Evolutionary conservation across 768 basidiomycete genomes (phyloP), one percentile per base, ranked within the genome.

Genomic region (Boletus subparvulus): DNA sequence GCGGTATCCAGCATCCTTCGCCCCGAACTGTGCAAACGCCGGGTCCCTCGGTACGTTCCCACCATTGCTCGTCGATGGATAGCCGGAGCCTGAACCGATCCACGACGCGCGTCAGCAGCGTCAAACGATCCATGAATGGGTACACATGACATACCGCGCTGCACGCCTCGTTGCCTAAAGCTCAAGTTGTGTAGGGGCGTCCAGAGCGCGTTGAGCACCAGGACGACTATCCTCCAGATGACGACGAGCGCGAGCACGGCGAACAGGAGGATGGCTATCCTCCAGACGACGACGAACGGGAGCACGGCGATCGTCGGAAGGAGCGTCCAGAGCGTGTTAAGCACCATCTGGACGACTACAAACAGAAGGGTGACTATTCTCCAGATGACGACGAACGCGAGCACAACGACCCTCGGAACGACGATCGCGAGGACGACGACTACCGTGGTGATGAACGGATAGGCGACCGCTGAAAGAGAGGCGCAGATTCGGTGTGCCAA

Each of bases 31-130:
- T 10, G 57, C 26, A 65, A 54, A 58, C 43, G 49, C 28, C 19
- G 50, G 56, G 7, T 33, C 4, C 9, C 61, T 65, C 16, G 33
- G 50, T 19, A 55, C 35, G 36, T 66, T 66, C 7, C 61, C 53
- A 43, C 67, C 55, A n/a, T 56, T 41, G 40, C 49, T 11, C 10
- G 65, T 67, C 26, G 67, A 57, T 3, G 67, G 66, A 19, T 69
- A 69, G 9, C 57, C 50, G 43, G 67, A 64, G 6, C 36, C 65
- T 66, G 33, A 1, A 24, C n/a, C 1, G 14, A 36, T 21, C 6
- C 41, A 6, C 11, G 8, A 33, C 39, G 28, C 35, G 19, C 24
- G 35, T 59, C 33, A 51, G 24, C 35, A 21, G 32, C 9, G n/a
- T 12, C 17, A 6, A 16, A 9, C 10, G 35, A 7, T 36, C 35